Base-by-base conservation (phyloP, 352 stramenopile species). In the Phytophthora hybrid region DNA sequence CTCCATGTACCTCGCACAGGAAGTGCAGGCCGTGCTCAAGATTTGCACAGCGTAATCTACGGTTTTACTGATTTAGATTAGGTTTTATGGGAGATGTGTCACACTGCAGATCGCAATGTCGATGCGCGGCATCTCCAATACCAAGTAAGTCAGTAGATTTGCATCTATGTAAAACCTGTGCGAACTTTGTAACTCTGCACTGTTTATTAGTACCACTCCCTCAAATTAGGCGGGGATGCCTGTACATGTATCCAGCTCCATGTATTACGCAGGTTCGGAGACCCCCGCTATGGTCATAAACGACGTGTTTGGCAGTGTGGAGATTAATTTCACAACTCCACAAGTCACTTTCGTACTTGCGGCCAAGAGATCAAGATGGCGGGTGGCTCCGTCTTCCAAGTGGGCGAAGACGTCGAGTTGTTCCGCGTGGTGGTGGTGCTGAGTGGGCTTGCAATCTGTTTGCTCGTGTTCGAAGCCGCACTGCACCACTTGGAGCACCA, bases 341-440 rank as follows among this genome's bases (percentile, higher is more conserved):
- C 23, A 23, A 13, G 14, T 67, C 53, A 75, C 49, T 67, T 63
- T 63, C 21, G 6, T 21, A 47, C 67, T 71, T 67, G 5, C 55
- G 16, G 4, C 16, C 58, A 54, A 46, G 2, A 55, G 19, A 62
- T 44, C 46, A 9, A 72, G 21, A 78, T 78, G 72, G 67, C 49
- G 4, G 67, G 66, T 62, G 69, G 70, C 51, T 90, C 82, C 37
- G 64, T 89, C 18, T 90, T 92, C 57, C 65, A 64, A 68, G 74
- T 90, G 11, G 84, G 81, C 44, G 71, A 89, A 39, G 86, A 87
- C 62, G 73, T 92, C 16, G 80, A 85, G 31, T 51, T 90, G 32
- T 82, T 71, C 64, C 64, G 76, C 62, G 65, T 91, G 55, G 71
- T 88, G 11, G 69, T 62, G 61, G 53, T 84, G 31, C 57, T 90